Evolutionary conservation across 2,329 filamentous ascomycete species (phyloP), one percentile per base, ranked within the genome.

Genomic region (Phialophora tarda): DNA sequence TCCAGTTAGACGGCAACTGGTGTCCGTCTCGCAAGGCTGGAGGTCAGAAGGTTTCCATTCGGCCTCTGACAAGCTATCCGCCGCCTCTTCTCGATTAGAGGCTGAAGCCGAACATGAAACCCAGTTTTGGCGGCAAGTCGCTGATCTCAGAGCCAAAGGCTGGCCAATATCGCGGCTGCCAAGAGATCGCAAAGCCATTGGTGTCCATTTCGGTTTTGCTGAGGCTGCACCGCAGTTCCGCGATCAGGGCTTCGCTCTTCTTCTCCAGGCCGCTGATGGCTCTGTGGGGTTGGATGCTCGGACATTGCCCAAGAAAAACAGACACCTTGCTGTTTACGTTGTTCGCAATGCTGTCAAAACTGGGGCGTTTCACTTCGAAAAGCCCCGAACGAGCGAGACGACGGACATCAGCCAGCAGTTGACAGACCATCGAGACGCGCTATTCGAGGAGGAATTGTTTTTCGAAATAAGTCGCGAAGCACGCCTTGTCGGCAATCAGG

Each of bases 401-500:
- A 76, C 4, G 23, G 48, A 60, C 26, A 64, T 70, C 47, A 71
- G 77, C 76, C 53, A 71, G 76, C 14, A 76, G 77, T 68, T 77
- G 76, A 71, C 38, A n/a, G 63, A 72, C 44, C 63, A 64, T 26
- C 85, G 85, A 3, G 81, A 82, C 50, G 83, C 84, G 1, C 78
- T 86, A 4, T 81, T 82, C 28, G 83, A 86, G 41, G 84, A 89
- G 2, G 95, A 99, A 75, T 81, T 99, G 1, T 97, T 93, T 85
- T 89, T 96, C 72, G 95, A 99, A 78, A 83, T 98, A 66, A 89
- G 89, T 60, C 86, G 92, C 21, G 95, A 99, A 78, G 88, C 91
- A 0, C 89, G 93, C 17, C 84, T 84, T 0, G 82, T 97, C 24
- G 84, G 89, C 2, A 87, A 88, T 11, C 88, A 91, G 67, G 87